Percentiles rank a stretch among this genome's conserved stretches.
These are phyloP conservation scores for Typha latifolia DNA, from an alignment of 176 grass and related monocot genomes.

Conservation along the genomic window DNA sequence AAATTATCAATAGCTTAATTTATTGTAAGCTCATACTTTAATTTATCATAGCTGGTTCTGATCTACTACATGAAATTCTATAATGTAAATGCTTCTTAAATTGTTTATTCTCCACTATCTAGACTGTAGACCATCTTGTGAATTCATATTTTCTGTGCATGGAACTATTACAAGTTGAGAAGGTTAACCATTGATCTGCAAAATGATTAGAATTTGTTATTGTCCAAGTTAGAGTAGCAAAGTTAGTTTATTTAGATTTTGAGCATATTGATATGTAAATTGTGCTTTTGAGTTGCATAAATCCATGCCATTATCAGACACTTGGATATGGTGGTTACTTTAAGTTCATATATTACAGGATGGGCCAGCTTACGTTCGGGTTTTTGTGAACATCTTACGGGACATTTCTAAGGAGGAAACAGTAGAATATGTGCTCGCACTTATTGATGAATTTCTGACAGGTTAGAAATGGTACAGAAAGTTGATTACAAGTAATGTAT, in stretches of 20 bases:
- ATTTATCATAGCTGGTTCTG: too few species aligned
- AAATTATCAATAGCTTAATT: too few species aligned
- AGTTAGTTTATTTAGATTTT: not conserved
- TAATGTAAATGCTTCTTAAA: too few species aligned
- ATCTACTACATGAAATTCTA: too few species aligned
- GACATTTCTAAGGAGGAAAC: conserved; percentile 89
- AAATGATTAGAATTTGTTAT: too few species aligned
- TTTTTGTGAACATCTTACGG: conserved; percentile 74
- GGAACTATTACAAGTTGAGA: too few species aligned
- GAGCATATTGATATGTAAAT: not conserved
- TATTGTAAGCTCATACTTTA: too few species aligned
- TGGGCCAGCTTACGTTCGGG: conserved; percentile 58
- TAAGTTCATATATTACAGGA: conserved; percentile 40
- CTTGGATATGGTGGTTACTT: not conserved
- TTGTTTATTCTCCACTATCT: too few species aligned
- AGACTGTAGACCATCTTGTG: too few species aligned
- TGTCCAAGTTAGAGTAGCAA: not conserved
- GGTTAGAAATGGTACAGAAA: conserved; percentile 34
- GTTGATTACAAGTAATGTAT: conserved; percentile 1
- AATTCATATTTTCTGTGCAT: too few species aligned
- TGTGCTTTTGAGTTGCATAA: not conserved
- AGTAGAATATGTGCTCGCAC: conserved; percentile 88
- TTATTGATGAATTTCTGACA: conserved; percentile 91
- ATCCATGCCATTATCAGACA: not conserved
- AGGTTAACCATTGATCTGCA: too few species aligned